Conservation (phyloP, 108 stramenopile species). For the Aurantiochytrium sp. region DNA sequence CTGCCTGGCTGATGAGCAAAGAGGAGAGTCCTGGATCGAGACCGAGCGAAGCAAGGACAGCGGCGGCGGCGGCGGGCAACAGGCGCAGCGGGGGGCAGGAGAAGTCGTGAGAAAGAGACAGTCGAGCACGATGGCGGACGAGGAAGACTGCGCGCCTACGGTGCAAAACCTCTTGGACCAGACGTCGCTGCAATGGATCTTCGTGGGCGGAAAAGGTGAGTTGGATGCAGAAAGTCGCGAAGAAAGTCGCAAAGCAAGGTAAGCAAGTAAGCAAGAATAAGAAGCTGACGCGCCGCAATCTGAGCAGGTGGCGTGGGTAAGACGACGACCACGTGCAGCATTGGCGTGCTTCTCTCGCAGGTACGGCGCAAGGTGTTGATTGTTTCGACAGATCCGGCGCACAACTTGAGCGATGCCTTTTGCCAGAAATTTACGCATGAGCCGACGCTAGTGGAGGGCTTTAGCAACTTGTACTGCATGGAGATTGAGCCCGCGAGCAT, state of each 20-base stretch:
- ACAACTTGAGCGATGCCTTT: conserved; percentile 97
- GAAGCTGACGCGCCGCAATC: not conserved
- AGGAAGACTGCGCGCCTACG: not conserved
- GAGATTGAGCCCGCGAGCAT: conserved; percentile 67
- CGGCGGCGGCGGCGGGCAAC: not conserved
- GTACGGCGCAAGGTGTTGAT: conserved; percentile 60
- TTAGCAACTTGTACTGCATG: conserved; percentile 90
- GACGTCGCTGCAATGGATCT: conserved; percentile 91
- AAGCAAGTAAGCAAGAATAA: too few relatives aligned
- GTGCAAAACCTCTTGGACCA: conserved; percentile 86
- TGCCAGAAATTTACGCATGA: conserved; percentile 96
- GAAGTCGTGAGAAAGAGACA: too few relatives aligned
- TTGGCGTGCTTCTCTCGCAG: conserved; percentile 62
- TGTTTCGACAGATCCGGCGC: conserved; percentile 95
- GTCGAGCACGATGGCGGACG: not conserved
- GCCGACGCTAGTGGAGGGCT: conserved; percentile 90
- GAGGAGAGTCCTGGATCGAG: not conserved
- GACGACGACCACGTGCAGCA: conserved; percentile 91
- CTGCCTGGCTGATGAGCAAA: not conserved
- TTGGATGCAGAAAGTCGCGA: not conserved
- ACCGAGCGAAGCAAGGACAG: not conserved
- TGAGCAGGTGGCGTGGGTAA: conserved; percentile 79
- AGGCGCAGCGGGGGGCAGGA: too few relatives aligned
- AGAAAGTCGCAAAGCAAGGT: too few relatives aligned
- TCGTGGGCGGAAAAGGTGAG: conserved; percentile 93